Conservation (phyloP, 2,329 filamentous ascomycete species). For the Coniella vitis region DNA sequence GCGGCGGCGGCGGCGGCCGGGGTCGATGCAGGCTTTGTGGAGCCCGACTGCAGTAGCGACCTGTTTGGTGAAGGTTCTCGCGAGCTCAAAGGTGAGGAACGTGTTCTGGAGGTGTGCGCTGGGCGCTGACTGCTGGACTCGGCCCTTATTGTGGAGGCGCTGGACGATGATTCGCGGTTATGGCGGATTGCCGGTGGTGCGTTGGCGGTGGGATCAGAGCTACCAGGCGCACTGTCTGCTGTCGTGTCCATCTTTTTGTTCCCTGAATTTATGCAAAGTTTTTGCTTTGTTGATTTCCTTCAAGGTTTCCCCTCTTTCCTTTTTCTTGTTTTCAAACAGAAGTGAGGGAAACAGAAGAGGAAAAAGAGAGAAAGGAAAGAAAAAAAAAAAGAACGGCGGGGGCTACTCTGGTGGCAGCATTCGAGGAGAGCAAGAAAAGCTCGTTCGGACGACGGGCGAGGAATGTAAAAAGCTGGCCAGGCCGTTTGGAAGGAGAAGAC, state of each 20-base stretch:
- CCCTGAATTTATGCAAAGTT: no score
- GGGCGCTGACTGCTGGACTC: slow-evolving; percentile 18
- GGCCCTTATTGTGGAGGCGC: slow-evolving; percentile 18
- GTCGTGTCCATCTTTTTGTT: slow-evolving; percentile 28
- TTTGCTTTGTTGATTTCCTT: neutral
- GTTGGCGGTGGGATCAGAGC: slow-evolving; percentile 18
- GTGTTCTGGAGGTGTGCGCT: slow-evolving; percentile 18
- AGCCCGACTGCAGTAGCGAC: slow-evolving; percentile 29
- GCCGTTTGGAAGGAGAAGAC: slow-evolving; percentile 1
- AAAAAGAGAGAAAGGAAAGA: no score
- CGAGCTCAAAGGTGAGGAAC: slow-evolving; percentile 27
- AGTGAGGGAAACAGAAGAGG: no score
- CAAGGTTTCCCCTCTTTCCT: neutral
- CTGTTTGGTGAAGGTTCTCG: slow-evolving; percentile 44
- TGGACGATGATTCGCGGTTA: slow-evolving; percentile 23
- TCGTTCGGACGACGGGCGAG: slow-evolving; percentile 18
- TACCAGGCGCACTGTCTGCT: slow-evolving; percentile 25
- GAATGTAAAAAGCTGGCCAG: slow-evolving; percentile 15
- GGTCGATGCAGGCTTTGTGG: slow-evolving; percentile 25
- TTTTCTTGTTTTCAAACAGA: no score
- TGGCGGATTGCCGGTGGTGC: slow-evolving; percentile 18
- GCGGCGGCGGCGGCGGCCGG: slow-evolving; percentile 28
- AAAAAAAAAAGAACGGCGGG: no score
- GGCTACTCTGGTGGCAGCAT: no score
- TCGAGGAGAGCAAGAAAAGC: slow-evolving; percentile 11